These are phyloP conservation scores for Aquilaria yunnanensis DNA, from an alignment of 345 rosid genomes.

Conservation along the genomic window DNA sequence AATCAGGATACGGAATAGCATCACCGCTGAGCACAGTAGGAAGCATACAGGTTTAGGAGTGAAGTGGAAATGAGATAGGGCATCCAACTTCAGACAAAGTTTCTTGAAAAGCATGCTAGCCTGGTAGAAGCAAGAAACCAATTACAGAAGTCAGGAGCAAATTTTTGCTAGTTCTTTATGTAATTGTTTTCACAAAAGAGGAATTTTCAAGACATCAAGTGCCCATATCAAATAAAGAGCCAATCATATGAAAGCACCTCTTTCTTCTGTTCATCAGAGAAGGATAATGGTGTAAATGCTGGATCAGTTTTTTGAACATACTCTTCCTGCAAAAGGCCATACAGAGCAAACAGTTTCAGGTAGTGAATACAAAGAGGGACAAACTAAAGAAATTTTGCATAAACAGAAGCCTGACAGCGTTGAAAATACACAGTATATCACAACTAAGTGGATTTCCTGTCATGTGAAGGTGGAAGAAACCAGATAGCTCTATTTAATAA, in stretches of 20 bases:
- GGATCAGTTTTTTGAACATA: slow-evolving; percentile 68
- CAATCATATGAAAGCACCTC: slow-evolving; percentile 36
- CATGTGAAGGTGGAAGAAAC: no score
- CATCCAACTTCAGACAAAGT: slow-evolving; percentile 89
- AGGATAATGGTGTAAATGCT: slow-evolving; percentile 56
- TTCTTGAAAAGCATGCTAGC: slow-evolving; percentile 72
- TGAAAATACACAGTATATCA: background rate
- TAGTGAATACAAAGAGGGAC: background rate
- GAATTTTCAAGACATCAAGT: background rate
- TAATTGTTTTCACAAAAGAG: no score
- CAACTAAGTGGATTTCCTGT: no score
- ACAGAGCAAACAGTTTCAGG: background rate
- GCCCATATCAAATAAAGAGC: background rate
- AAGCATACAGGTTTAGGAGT: slow-evolving; percentile 91
- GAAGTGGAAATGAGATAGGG: slow-evolving; percentile 95
- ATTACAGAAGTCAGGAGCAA: background rate
- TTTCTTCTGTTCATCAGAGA: slow-evolving; percentile 80
- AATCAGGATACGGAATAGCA: slow-evolving; percentile 1
- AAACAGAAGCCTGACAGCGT: background rate
- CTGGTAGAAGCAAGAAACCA: slow-evolving; percentile 27
- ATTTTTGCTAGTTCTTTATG: no score
- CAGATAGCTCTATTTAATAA: background rate
- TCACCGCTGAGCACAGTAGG: slow-evolving; percentile 7
- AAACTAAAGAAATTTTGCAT: background rate
- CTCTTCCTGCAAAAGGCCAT: slow-evolving; percentile 57